phyloP scores from a whole-genome alignment of 78 protist species.

The Pigoraptor vietnamica region DNA sequence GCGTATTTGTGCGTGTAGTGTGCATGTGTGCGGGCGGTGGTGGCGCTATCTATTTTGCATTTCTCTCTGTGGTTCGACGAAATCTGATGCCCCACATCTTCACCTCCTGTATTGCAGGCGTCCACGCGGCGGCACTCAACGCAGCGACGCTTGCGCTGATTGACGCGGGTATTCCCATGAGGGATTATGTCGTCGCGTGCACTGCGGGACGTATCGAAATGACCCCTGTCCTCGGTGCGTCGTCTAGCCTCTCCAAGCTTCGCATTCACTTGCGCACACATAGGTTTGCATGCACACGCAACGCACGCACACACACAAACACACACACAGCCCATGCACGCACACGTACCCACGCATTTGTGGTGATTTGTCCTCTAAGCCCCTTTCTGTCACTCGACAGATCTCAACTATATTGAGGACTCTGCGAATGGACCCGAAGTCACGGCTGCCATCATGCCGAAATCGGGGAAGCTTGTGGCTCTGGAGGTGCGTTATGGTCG shows the following conservation, averaged over 20 bases:
- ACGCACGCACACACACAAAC: no score
- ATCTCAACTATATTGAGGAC: constrained; percentile 13
- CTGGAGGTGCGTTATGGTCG: background rate
- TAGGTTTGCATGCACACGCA: background rate
- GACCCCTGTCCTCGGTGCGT: background rate
- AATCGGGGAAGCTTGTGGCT: background rate
- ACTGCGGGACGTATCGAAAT: background rate
- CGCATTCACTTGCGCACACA: background rate
- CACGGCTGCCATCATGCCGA: constrained; percentile 6
- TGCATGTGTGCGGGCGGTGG: no score
- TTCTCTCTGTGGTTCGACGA: no score
- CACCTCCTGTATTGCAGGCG: no score
- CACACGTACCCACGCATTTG: no score
- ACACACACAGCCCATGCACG: background rate
- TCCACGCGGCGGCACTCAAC: constrained; percentile 64
- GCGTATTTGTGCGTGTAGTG: no score
- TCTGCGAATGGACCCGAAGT: constrained; percentile 21
- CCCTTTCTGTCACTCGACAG: background rate
- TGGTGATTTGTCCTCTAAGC: background rate
- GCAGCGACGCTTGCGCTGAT: constrained; percentile 89
- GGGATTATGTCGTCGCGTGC: constrained; percentile 14
- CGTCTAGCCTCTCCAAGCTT: background rate
- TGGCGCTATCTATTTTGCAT: no score
- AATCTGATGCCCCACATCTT: no score
- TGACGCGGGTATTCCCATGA: constrained; percentile 90